These are phyloP conservation scores for Metschnikowia lochheadii DNA, from an alignment of 805 yeast species.

Conservation along the genomic window DNA sequence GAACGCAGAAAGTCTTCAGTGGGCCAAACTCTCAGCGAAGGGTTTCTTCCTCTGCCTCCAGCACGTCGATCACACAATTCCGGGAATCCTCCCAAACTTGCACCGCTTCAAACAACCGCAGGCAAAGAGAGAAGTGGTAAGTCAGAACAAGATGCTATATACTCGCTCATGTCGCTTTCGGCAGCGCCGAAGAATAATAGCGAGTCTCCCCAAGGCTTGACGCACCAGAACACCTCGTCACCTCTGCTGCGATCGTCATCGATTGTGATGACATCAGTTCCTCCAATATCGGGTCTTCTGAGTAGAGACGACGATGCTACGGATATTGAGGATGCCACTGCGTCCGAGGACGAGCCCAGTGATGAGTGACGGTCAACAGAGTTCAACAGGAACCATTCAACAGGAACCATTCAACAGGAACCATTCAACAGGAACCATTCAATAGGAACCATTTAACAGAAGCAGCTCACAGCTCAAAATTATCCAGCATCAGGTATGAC, in stretches of 20 bases:
- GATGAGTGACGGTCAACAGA: not conserved
- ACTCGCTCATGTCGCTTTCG: slow-evolving; percentile 52
- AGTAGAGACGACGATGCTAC: slow-evolving; percentile 30
- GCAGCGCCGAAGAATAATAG: slow-evolving; percentile 42
- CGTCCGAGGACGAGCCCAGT: slow-evolving; percentile 22
- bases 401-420: too few species aligned
- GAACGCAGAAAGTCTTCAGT: slow-evolving; percentile 13
- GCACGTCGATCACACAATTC: not conserved
- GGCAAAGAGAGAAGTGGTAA: slow-evolving; percentile 20
- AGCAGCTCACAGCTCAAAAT: too few species aligned
- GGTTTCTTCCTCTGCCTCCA: slow-evolving; percentile 2
- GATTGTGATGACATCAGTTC: slow-evolving; percentile 21
- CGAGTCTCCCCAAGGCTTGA: slow-evolving; percentile 21
- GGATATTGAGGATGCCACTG: slow-evolving; percentile 29
- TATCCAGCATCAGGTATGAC: slow-evolving; percentile 1
- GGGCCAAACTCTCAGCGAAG: slow-evolving; percentile 8
- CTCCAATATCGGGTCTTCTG: slow-evolving; percentile 28
- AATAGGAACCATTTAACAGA: too few species aligned
- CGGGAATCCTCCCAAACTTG: slow-evolving; percentile 10
- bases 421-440: too few species aligned
- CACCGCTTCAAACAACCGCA: slow-evolving; percentile 14
- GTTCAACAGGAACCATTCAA: too few species aligned
- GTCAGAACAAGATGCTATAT: slow-evolving; percentile 51
- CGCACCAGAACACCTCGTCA: slow-evolving; percentile 15
- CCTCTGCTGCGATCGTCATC: slow-evolving; percentile 23